These are phyloP conservation scores for Anthracocystis setariae DNA, from an alignment of 1,284 basidiomycete genomes.

Conservation along the genomic window DNA sequence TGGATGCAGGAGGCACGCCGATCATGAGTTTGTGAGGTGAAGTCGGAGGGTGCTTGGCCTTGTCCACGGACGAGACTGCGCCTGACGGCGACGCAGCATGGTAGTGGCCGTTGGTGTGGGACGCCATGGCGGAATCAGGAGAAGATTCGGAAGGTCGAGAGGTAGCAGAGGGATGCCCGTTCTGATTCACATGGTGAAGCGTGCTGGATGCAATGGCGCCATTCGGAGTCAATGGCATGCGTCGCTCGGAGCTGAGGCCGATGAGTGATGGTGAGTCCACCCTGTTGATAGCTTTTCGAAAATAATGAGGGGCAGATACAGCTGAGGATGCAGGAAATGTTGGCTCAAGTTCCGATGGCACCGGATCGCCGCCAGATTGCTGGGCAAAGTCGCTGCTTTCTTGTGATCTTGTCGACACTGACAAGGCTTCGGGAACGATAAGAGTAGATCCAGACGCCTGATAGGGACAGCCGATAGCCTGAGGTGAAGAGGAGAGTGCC, in stretches of 20 bases:
- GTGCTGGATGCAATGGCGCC: constrained; percentile 14
- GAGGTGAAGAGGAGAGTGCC: neutral
- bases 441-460: neutral
- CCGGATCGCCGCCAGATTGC: no score
- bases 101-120: constrained; percentile 26
- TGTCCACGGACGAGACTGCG: constrained; percentile 8
- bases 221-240: constrained; percentile 40
- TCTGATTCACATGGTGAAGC: constrained; percentile 34
- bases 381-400: no score
- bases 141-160: constrained; percentile 3
- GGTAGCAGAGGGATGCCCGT: constrained; percentile 7
- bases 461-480: neutral
- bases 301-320: no score
- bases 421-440: neutral
- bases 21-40: constrained; percentile 50
- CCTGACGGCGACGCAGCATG: constrained; percentile 8
- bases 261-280: neutral
- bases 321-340: no score
- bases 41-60: constrained; percentile 12
- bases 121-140: constrained; percentile 18
- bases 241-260: constrained; percentile 2
- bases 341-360: no score
- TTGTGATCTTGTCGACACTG: neutral
- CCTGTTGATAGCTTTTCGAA: no score
- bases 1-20: constrained; percentile 41